These are phyloP conservation scores for Epicoccum nigrum DNA, from an alignment of 2,329 filamentous ascomycete species.

Conservation along the genomic window DNA sequence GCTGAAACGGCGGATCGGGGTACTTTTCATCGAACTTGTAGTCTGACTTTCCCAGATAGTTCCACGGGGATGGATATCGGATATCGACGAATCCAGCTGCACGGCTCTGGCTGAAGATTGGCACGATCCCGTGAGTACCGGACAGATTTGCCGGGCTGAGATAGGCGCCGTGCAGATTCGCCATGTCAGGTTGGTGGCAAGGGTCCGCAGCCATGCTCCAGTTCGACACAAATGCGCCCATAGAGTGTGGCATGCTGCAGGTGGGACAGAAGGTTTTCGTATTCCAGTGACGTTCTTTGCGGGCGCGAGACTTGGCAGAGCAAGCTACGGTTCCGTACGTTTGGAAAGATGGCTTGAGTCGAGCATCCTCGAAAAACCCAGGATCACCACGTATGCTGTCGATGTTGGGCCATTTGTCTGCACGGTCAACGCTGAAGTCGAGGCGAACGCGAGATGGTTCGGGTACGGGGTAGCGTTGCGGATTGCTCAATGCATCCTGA, in stretches of 20 bases:
- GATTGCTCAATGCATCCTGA: slow-evolving; percentile 35
- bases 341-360: slow-evolving; percentile 49
- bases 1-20: slow-evolving; percentile 61
- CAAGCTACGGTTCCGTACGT: slow-evolving; percentile 61
- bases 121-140: slow-evolving; percentile 69
- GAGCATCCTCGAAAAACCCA: slow-evolving; percentile 41
- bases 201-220: slow-evolving; percentile 70
- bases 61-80: slow-evolving; percentile 70
- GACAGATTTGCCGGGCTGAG: slow-evolving; percentile 67
- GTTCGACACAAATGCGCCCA: slow-evolving; percentile 69
- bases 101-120: slow-evolving; percentile 78
- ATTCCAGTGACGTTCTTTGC: slow-evolving; percentile 67
- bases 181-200: slow-evolving; percentile 79
- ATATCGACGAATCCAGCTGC: slow-evolving; percentile 77
- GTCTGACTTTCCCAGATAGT: slow-evolving; percentile 64
- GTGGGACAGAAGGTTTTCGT: slow-evolving; percentile 67
- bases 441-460: slow-evolving; percentile 29
- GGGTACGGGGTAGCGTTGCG: slow-evolving; percentile 30
- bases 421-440: slow-evolving; percentile 49
- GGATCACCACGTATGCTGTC: slow-evolving; percentile 33
- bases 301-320: slow-evolving; percentile 64
- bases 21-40: slow-evolving; percentile 59
- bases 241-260: slow-evolving; percentile 69
- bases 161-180: slow-evolving; percentile 75
- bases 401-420: slow-evolving; percentile 45